Conservation (phyloP, 2,329 filamentous ascomycete species). For the Amylocarpus encephaloides region DNA sequence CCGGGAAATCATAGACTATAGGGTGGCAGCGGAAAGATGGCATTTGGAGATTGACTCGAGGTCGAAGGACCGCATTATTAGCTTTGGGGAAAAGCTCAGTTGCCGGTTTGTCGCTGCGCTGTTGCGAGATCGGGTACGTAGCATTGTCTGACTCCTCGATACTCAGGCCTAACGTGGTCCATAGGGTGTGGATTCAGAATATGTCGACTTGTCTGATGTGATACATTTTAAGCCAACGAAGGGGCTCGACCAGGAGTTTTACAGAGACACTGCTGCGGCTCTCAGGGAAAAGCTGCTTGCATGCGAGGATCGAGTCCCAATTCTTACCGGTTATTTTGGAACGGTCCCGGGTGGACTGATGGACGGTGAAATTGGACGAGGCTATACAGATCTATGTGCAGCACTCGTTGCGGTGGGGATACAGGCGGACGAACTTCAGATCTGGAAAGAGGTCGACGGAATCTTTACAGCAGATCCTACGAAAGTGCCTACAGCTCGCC, state of each 20-base stretch:
- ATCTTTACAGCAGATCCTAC: conserved; percentile 80
- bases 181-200: conserved; percentile 74
- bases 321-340: conserved; percentile 92
- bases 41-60: conserved; percentile 70
- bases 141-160: not conserved
- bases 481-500: conserved; percentile 85
- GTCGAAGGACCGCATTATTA: conserved; percentile 82
- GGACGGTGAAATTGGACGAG: conserved; percentile 81
- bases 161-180: conserved; percentile 3
- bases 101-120: conserved; percentile 86
- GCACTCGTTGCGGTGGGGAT: conserved; percentile 85
- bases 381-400: conserved; percentile 94
- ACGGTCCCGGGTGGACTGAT: conserved; percentile 86
- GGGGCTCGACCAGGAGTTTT: conserved; percentile 62
- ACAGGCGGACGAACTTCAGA: conserved; percentile 82
- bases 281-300: conserved; percentile 59
- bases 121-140: conserved; percentile 61
- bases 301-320: conserved; percentile 63
- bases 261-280: conserved; percentile 54
- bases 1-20: conserved; percentile 69
- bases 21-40: conserved; percentile 57
- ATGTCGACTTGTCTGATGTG: conserved; percentile 80
- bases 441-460: conserved; percentile 98
- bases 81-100: conserved; percentile 92
- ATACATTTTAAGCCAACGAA: conserved; percentile 59